Base-by-base conservation (phyloP, 345 rosid genomes). In the Camelina sativa region DNA sequence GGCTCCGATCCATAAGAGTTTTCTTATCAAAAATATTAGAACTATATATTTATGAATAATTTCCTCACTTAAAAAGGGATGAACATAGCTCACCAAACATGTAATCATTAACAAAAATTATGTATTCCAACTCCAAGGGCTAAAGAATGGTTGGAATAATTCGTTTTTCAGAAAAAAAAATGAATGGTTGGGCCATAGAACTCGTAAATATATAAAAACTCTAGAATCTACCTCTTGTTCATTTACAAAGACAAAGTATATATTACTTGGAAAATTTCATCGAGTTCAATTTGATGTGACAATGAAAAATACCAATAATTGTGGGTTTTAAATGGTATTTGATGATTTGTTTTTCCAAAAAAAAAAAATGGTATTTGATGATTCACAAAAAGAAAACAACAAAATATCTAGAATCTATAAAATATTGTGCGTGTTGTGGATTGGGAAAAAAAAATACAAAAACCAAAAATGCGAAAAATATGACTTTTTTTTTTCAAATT, bases 21-120 rank as follows among this genome's bases (percentile, higher is more conserved):
- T 12, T 62, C 68, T 50, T 16, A 62, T 11, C 30, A 28, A 25
- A 17, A 60, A 48, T 11, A 20, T 2, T 69, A 7, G 15, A 56
- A 19, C 1, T 34, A 22, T 34, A 44, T 32, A 34, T 16, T 48
- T 11, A 37, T 4, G 5, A 72, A 41, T 52, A n/a, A 72, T 72
- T 72, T 62, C 53, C 16, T 71, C 40, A n/a, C 30, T 51, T 23
- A n/a, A 17, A 71, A n/a, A 28, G 58, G 23, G 51, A 48, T 58
- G 23, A 32, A 71, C 37, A 20, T 56, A 17, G 22, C 65, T 57
- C 20, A 69, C 55, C 62, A 32, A 57, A 69, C 23, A 48, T 11
- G 60, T 12, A n/a, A 60, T 43, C 59, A 59, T 28, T 15, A 28
- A 16, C 32, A 28, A 1, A 54, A 4, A 5, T 22, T 41, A 68